Base-by-base conservation (phyloP, 805 yeast species). In the Metschnikowia sp. region DNA sequence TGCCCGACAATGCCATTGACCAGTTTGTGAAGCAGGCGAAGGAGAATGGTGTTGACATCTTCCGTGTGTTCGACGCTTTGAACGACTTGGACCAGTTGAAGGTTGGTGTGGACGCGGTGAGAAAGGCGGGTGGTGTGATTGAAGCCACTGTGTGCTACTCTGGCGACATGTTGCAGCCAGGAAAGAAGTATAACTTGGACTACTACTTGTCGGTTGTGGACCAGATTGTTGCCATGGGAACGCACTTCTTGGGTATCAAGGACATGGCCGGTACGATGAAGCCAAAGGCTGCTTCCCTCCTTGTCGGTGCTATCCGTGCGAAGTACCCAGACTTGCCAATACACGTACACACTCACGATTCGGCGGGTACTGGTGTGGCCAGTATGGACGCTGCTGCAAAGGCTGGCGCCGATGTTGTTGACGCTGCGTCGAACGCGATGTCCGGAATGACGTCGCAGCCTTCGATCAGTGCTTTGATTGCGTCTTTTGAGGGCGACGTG, bases 251-350 rank as follows among this genome's bases (percentile, higher is more conserved):
- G 59, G 99, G 98, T 74, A 94, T 94, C 66, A 94, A 94, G 74
- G 99, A 94, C 75, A 94, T 94, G 99, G 99, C 99, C 49, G 99
- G 99, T 76, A 92, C 98, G 55, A 70, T 94, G 75, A 91, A 92
- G 72, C 99, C 99, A 52, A 75, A 81, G 51, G 99, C 99, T 52
- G 99, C 99, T 39, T 81, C 77, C 41, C 57, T 84, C 45, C 82
- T 94, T 65, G 80, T 94, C 59, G 82, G 91, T 51, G 74, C 88
- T 29, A 82, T 94, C 59, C 83, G 99, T 73, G 81, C 79, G 51
- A 84, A 80, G 70, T 88, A 87, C 72, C 99, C 99, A 49, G 82
- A 88, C 63, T 77, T 94, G 65, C 97, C 98, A 59, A 94, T 94
- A 65, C 99, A 94, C 67, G 97, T 94, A 39, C 99, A 94, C 74